phyloP scores from a whole-genome alignment of 768 basidiomycete species.

The Pleurotus tuoliensis region DNA sequence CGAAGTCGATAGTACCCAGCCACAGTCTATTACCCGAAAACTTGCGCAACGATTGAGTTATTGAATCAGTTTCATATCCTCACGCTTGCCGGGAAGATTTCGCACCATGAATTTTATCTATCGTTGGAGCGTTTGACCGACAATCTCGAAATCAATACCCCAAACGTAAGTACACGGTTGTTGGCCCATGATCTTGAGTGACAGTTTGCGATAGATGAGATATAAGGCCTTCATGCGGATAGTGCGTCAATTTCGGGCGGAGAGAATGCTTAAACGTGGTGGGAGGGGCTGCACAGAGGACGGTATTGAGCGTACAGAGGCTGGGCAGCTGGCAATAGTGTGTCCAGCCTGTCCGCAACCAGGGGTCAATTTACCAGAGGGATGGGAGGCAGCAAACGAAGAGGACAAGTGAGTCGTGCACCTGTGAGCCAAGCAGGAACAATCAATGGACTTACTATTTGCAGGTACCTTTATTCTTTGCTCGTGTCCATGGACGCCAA shows the following conservation, averaged over 20 bases:
- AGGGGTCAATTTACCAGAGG: slow-evolving; percentile 22
- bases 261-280: slow-evolving; percentile 20
- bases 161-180: slow-evolving; percentile 15
- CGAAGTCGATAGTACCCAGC: slow-evolving; percentile 14
- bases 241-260: slow-evolving; percentile 18
- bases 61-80: slow-evolving; percentile 8
- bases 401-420: slow-evolving; percentile 1
- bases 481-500: slow-evolving; percentile 1
- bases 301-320: slow-evolving; percentile 15
- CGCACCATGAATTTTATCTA: slow-evolving; percentile 15
- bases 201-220: slow-evolving; percentile 17
- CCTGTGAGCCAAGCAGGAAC: background rate
- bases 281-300: slow-evolving; percentile 18
- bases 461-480: background rate
- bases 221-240: slow-evolving; percentile 23
- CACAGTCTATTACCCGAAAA: slow-evolving; percentile 11
- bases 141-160: slow-evolving; percentile 18
- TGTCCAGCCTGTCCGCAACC: slow-evolving; percentile 29
- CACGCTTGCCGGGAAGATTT: slow-evolving; percentile 13
- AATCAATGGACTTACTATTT: background rate
- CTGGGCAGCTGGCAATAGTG: slow-evolving; percentile 22
- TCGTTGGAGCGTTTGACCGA: slow-evolving; percentile 10
- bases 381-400: slow-evolving; percentile 13
- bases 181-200: background rate
- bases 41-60: slow-evolving; percentile 9